Evolutionary conservation across 129 eudicot genomes (phyloP), one percentile per base, ranked within the genome.

Genomic region (Centaurea solstitialis): DNA sequence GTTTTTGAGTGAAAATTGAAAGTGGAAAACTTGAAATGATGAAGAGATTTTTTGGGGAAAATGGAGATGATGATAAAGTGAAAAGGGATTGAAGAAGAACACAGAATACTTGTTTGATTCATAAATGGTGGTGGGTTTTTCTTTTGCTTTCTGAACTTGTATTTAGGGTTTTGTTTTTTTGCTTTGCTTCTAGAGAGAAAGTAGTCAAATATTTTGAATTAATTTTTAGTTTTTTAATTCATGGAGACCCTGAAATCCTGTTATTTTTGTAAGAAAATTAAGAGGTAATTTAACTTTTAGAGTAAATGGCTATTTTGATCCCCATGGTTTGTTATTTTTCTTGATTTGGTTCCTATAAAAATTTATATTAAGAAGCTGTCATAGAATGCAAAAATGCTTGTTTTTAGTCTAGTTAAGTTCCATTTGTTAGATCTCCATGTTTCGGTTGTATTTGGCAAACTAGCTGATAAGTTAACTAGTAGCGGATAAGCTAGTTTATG

Each of bases 41-140:
- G 78, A 47, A 68, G 38, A 66, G 69, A 68, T 15, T 13, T 61
- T 21, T 22, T 67, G 76, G 33, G 38, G 65, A 41, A 24, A 47
- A 67, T 20, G 79, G 64, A 37, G 73, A 80, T 80, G 24, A 64
- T 13, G 24, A 64, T 13, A 26, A 65, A 38, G 81, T 40, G 12
- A 68, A 57, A 68, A 20, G 75, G 43, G 33, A 78, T 15, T 28
- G 81, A 43, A 35, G 81, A 43, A 35, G 70, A 81, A 71, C 72
- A 79, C 65, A 33, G 74, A 15, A 38, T 74, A 43, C 53, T 75
- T 73, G 74, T 81, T 81, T 66, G 74, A 75, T 81, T 24, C 72
- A 65, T 80, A 40, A 73, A 38, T 65, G 28, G 68, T 50, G 69
- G 74, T 76, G 72, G 72, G 65, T 62, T 59, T 72, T 62, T n/a